phyloP scores from a whole-genome alignment of 345 rosid genomes.

The Rubroshorea leprosula region DNA sequence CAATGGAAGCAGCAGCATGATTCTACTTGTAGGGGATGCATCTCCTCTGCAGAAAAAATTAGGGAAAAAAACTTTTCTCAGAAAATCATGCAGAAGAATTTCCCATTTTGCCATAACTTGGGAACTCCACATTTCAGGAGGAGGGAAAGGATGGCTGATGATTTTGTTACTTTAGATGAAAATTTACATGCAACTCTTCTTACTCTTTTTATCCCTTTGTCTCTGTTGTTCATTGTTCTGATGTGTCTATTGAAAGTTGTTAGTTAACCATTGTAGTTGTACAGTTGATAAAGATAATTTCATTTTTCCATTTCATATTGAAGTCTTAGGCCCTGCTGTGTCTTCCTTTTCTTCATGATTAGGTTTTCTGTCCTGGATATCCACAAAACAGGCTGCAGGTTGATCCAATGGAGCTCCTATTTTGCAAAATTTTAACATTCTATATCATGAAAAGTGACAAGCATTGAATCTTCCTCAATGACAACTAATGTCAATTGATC shows the following conservation, averaged over 20 bases:
- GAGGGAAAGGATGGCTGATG: not conserved
- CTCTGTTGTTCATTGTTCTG: not conserved
- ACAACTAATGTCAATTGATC: too few species aligned
- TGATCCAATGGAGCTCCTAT: too few species aligned
- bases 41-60: not conserved
- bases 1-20: not conserved
- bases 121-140: too few species aligned
- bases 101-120: not conserved
- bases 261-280: conserved; percentile 12
- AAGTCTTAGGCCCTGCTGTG: not conserved
- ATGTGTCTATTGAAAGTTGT: too few species aligned
- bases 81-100: not conserved
- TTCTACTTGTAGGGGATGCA: not conserved
- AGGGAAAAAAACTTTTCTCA: not conserved
- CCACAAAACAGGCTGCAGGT: too few species aligned
- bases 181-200: conserved; percentile 1
- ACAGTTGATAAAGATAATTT: conserved; percentile 16
- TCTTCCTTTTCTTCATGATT: too few species aligned
- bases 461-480: too few species aligned
- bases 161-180: not conserved
- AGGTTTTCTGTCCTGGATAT: too few species aligned
- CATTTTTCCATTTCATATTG: not conserved
- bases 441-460: too few species aligned
- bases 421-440: too few species aligned
- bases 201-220: conserved; percentile 6